Base-by-base conservation (phyloP, 768 basidiomycete genomes). In the Collybia nuda region DNA sequence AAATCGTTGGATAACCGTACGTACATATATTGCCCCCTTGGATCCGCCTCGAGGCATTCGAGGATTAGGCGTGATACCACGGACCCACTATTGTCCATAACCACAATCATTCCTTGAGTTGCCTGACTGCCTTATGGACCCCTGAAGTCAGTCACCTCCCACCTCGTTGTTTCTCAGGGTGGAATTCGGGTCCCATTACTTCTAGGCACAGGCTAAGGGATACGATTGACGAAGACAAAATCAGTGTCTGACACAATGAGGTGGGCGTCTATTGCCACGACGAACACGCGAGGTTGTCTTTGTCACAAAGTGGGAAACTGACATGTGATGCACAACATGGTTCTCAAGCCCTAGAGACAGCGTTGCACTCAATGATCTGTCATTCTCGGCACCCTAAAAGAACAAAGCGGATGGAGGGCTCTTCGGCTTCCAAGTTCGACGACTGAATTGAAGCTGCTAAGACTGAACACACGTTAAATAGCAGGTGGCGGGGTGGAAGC, bases 11-110 rank as follows among this genome's bases (percentile, higher is more conserved):
- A 26, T 28, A 18, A 28, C 14, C 23, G 46, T 38, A 47, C 37
- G 46, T 47, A 47, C 46, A 47, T 39, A 47, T 26, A 47, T n/a
- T 39, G n/a, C 23, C 36, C 35, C 35, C 39, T 38, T 38, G 19
- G 46, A 47, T 47, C 46, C 23, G 46, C 46, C 46, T 47, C 46
- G 46, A 47, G 46, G 46, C 35, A 21, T 15, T 47, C 36, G 28
- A 39, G 11, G 22, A 35, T 39, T 39, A 38, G 28, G 46, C 46
- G 37, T 29, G 36, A 39, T 38, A 35, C 12, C 39, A 38, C 17
- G 15, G 36, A 39, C 46, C 23, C 23, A 47, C 46, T 28, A 18
- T 24, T 14, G 21, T 47, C 17, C 37, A 47, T 44, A 29, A 21
- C 44, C 28, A 32, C 17, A 18, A 29, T n/a, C 19, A 22, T 43